These are phyloP conservation scores for Wickerhamiella sergipiensis DNA, from an alignment of 805 yeast species.

Conservation along the genomic window DNA sequence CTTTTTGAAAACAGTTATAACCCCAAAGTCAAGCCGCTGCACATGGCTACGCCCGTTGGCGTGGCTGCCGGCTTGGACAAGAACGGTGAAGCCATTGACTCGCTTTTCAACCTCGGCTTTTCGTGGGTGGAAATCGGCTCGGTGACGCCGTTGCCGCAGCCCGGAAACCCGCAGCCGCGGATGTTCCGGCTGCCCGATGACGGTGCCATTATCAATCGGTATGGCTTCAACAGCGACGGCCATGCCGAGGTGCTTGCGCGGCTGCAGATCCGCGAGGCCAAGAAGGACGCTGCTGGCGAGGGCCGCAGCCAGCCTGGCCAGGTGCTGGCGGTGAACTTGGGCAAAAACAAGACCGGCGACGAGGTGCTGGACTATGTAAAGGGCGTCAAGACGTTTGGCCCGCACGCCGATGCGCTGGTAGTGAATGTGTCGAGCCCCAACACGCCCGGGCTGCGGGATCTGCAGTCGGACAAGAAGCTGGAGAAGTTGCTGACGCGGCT, in stretches of 20 bases:
- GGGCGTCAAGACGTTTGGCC: slow-evolving; percentile 74
- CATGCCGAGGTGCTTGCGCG: slow-evolving; percentile 59
- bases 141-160: slow-evolving; percentile 83
- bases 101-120: slow-evolving; percentile 65
- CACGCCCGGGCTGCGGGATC: slow-evolving; percentile 84
- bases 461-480: slow-evolving; percentile 67
- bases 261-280: slow-evolving; percentile 49
- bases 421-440: slow-evolving; percentile 91
- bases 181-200: slow-evolving; percentile 77
- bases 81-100: slow-evolving; percentile 81
- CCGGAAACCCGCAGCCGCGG: slow-evolving; percentile 89
- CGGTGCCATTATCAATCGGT: slow-evolving; percentile 84
- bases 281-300: slow-evolving; percentile 11
- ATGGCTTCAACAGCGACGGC: slow-evolving; percentile 89
- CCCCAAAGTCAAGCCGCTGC: slow-evolving; percentile 21
- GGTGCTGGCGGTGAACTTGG: slow-evolving; percentile 71
- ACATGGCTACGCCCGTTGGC: slow-evolving; percentile 66
- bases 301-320: slow-evolving; percentile 24
- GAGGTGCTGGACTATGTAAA: slow-evolving; percentile 73
- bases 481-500: slow-evolving; percentile 54
- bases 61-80: slow-evolving; percentile 95
- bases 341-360: slow-evolving; percentile 86
- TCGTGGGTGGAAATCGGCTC: slow-evolving; percentile 89
- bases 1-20: slow-evolving; percentile 18
- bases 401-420: slow-evolving; percentile 76